Percentiles rank a stretch among this genome's conserved stretches.
Conservation (phyloP, 805 yeast species). For the Sugiyamaella boreocaroliniensis region DNA sequence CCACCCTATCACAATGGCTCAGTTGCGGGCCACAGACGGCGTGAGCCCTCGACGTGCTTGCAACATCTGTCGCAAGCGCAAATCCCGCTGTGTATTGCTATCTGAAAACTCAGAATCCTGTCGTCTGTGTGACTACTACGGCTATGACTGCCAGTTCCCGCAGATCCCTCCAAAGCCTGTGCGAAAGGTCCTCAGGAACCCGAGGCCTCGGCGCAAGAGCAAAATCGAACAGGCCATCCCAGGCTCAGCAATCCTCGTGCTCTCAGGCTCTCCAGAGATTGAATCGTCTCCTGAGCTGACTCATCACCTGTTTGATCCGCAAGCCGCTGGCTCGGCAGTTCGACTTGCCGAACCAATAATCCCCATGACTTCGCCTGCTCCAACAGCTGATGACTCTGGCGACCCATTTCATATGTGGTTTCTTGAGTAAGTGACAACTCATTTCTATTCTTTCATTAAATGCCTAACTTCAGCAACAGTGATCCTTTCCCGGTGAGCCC, state of each 20-base stretch:
- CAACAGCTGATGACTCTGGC: neutral
- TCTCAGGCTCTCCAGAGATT: neutral
- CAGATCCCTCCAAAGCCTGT: neutral
- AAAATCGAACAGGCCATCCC: neutral
- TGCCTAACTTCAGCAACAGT: neutral
- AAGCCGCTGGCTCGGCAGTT: neutral
- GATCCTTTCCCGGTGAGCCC: constrained; percentile 3
- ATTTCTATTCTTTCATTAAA: neutral
- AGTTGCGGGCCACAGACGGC: constrained; percentile 1
- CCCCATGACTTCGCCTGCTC: neutral
- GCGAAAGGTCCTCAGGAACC: neutral
- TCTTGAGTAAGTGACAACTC: neutral
- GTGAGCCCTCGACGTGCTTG: constrained; percentile 13
- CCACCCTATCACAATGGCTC: neutral
- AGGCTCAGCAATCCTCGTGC: neutral
- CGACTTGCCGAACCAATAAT: neutral
- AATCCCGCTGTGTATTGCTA: constrained; percentile 11
- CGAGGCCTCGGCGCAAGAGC: neutral
- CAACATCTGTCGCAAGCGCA: constrained; percentile 10
- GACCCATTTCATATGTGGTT: neutral
- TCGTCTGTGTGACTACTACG: constrained; percentile 10
- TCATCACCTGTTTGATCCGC: neutral
- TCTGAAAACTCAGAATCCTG: constrained; percentile 3
- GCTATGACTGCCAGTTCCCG: constrained; percentile 10
- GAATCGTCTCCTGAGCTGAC: neutral